Conservation (phyloP, 345 rosid genomes). For the Gossypium thurberi region DNA sequence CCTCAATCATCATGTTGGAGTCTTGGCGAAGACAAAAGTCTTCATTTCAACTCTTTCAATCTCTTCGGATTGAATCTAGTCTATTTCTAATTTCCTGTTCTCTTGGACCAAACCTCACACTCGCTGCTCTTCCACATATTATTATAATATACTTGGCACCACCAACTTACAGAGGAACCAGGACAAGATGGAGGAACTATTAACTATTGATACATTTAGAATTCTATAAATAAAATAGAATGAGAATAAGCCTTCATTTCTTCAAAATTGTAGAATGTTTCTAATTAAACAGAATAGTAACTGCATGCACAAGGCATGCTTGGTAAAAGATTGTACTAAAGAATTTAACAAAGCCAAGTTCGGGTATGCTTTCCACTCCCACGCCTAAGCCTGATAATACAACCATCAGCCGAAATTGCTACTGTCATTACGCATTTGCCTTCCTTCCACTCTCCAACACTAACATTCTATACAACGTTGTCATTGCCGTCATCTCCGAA, state of each 20-base stretch:
- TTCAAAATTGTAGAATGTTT: background rate
- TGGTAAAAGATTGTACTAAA: too few relatives aligned
- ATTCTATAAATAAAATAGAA: background rate
- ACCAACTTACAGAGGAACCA: too few relatives aligned
- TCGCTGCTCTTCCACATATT: too few relatives aligned
- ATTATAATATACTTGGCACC: too few relatives aligned
- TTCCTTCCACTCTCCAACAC: background rate
- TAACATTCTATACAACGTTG: background rate
- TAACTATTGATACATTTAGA: background rate
- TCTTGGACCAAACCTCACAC: too few relatives aligned
- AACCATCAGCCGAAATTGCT: constrained; percentile 27
- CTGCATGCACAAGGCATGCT: background rate
- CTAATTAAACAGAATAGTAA: background rate
- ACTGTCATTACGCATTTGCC: background rate
- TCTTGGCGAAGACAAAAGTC: too few relatives aligned
- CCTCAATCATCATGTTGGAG: too few relatives aligned
- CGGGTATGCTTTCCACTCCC: constrained; percentile 13
- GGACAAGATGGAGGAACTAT: too few relatives aligned
- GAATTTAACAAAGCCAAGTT: constrained; percentile 10
- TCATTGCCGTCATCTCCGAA: background rate
- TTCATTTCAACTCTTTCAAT: too few relatives aligned
- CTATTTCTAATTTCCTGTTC: too few relatives aligned
- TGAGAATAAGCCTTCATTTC: background rate
- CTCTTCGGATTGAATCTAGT: too few relatives aligned
- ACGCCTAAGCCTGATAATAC: constrained; percentile 9